phyloP scores from a whole-genome alignment of 441 rosid genomes.

The Arabidopsis lyrata region DNA sequence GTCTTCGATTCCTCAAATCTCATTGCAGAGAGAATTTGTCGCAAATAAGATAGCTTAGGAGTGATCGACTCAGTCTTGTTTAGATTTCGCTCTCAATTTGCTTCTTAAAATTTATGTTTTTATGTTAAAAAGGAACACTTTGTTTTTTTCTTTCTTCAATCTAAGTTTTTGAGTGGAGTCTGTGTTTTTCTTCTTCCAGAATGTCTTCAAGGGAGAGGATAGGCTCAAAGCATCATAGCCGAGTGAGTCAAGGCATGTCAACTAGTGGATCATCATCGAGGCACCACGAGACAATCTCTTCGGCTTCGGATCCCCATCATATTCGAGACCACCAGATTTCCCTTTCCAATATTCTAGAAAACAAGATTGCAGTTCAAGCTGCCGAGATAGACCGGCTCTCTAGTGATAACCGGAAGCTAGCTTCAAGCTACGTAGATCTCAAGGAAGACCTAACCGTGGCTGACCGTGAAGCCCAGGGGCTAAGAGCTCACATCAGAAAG shows the following conservation, averaged over 20 bases:
- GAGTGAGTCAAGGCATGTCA: constrained; percentile 34
- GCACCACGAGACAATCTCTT: constrained; percentile 34
- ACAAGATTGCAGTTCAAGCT: constrained; percentile 75
- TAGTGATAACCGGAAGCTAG: constrained; percentile 68
- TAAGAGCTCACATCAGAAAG: constrained; percentile 74
- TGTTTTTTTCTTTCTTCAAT: neutral
- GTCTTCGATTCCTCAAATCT: constrained; percentile 13
- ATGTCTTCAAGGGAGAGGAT: constrained; percentile 45
- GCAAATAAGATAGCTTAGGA: neutral
- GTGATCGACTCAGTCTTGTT: neutral
- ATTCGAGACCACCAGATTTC: constrained; percentile 37
- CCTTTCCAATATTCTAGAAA: constrained; percentile 60
- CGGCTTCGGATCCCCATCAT: constrained; percentile 24
- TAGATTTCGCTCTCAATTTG: neutral
- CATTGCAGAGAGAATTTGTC: neutral
- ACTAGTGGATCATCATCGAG: constrained; percentile 37
- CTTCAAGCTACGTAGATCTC: constrained; percentile 56
- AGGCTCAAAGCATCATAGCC: constrained; percentile 32
- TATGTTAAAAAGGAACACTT: neutral
- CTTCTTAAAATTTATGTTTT: neutral
- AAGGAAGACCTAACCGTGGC: constrained; percentile 64
- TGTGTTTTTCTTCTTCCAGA: constrained; percentile 4
- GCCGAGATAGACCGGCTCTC: constrained; percentile 73
- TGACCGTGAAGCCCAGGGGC: constrained; percentile 61
- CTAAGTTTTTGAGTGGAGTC: neutral